Evolutionary conservation across 139 green algal species (phyloP).

Genomic region (Trebouxia sp.): DNA sequence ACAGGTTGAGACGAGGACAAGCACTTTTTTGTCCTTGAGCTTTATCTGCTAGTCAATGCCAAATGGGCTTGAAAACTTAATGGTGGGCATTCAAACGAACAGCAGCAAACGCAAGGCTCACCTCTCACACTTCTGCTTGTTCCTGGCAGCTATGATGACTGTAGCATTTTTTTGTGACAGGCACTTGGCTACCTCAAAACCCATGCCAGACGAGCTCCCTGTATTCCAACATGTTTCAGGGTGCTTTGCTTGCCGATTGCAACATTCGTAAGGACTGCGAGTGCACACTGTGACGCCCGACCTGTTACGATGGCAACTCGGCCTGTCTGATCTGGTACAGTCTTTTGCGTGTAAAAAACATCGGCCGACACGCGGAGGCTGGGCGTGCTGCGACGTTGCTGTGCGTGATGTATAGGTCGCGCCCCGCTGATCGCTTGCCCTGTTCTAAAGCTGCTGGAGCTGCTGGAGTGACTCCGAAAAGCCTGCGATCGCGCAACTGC

Average conservation of each 20-base stretch:
- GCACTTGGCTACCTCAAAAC: slow-evolving; percentile 18
- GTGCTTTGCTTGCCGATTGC: too few relatives aligned
- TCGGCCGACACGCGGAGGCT: not conserved
- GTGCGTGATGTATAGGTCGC: not conserved
- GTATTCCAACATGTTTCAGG: not conserved
- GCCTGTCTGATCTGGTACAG: slow-evolving; percentile 12
- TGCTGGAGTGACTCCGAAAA: not conserved
- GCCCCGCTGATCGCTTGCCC: not conserved
- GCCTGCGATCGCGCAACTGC: not conserved
- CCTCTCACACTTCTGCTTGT: slow-evolving; percentile 21
- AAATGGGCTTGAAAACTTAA: too few relatives aligned
- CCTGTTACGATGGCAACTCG: slow-evolving; percentile 19
- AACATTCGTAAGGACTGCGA: too few relatives aligned
- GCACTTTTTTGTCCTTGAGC: too few relatives aligned
- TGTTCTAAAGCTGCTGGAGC: not conserved
- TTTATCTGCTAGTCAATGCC: not conserved
- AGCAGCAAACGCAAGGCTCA: not conserved
- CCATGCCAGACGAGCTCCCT: slow-evolving; percentile 13
- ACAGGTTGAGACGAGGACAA: not conserved
- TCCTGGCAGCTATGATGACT: slow-evolving; percentile 37
- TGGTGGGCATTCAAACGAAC: not conserved
- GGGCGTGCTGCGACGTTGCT: not conserved
- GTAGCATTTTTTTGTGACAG: slow-evolving; percentile 32
- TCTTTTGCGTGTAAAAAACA: slow-evolving; percentile 8
- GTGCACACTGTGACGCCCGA: not conserved